phyloP scores from a whole-genome alignment of 106 monocot species.

The Apostasia shenzhenica region DNA sequence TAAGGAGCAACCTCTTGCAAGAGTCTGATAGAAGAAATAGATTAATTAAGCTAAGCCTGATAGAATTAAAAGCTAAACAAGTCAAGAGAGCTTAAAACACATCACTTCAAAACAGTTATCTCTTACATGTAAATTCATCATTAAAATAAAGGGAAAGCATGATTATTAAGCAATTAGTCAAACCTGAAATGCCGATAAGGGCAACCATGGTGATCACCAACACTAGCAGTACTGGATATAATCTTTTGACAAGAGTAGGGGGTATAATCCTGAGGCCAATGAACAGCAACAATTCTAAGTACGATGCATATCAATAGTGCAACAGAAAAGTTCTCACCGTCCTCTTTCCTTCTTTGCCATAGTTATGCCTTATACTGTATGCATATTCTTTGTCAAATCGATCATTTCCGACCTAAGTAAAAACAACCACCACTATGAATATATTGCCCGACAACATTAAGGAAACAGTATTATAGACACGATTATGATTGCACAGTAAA shows the following conservation, averaged over 20 bases:
- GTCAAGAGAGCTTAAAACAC: no score
- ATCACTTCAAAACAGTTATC: no score
- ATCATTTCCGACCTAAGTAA: slow-evolving; percentile 67
- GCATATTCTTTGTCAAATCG: slow-evolving; percentile 98
- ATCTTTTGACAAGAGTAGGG: slow-evolving; percentile 97
- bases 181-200: slow-evolving; percentile 94
- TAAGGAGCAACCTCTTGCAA: background rate
- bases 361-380: slow-evolving; percentile 81
- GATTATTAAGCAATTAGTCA: background rate
- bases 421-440: background rate
- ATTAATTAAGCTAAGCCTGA: no score
- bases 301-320: slow-evolving; percentile 1
- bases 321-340: slow-evolving; percentile 32
- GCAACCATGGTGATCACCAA: slow-evolving; percentile 94
- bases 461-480: no score
- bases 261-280: slow-evolving; percentile 71
- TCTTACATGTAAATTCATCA: no score
- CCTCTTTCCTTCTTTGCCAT: slow-evolving; percentile 97
- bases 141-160: no score
- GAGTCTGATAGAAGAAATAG: background rate
- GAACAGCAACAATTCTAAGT: slow-evolving; percentile 1
- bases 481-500: no score
- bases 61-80: no score
- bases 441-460: no score
- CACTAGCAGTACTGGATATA: slow-evolving; percentile 65